Conservation (phyloP, 345 rosid species). For the Hypericum perforatum region DNA sequence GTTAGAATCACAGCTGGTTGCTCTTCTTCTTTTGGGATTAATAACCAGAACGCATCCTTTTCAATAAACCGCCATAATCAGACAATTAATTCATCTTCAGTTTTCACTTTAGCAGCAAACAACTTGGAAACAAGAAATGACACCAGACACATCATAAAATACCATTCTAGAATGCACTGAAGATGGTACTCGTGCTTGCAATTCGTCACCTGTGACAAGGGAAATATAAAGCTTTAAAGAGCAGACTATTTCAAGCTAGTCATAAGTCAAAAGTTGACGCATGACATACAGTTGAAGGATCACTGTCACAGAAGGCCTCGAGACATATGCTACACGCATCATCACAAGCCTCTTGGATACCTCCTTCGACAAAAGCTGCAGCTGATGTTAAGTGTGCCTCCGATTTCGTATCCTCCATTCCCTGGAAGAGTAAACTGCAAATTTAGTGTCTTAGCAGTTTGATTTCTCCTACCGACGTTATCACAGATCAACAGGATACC, state of each 20-base stretch:
- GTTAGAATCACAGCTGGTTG: no score
- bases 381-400: conserved; percentile 73
- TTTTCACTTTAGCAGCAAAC: not conserved
- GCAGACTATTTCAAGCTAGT: not conserved
- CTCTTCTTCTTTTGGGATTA: not conserved
- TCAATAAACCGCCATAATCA: not conserved
- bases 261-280: not conserved
- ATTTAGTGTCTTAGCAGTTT: no score
- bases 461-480: no score
- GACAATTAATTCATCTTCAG: not conserved
- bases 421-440: conserved; percentile 21
- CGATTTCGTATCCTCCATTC: conserved; percentile 43
- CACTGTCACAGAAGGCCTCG: conserved; percentile 66
- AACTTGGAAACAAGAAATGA: conserved; percentile 2
- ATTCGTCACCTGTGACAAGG: conserved; percentile 49
- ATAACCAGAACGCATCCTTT: not conserved
- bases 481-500: no score
- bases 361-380: conserved; percentile 96
- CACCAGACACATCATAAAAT: conserved; percentile 7
- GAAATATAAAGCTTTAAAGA: not conserved
- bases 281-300: conserved; percentile 68
- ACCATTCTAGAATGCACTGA: conserved; percentile 98
- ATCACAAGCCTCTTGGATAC: conserved; percentile 93
- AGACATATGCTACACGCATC: conserved; percentile 98
- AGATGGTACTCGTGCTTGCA: conserved; percentile 99